These are phyloP conservation scores for Aspergillus quadricinctus DNA, from an alignment of 2,329 filamentous ascomycete genomes.

Conservation along the genomic window DNA sequence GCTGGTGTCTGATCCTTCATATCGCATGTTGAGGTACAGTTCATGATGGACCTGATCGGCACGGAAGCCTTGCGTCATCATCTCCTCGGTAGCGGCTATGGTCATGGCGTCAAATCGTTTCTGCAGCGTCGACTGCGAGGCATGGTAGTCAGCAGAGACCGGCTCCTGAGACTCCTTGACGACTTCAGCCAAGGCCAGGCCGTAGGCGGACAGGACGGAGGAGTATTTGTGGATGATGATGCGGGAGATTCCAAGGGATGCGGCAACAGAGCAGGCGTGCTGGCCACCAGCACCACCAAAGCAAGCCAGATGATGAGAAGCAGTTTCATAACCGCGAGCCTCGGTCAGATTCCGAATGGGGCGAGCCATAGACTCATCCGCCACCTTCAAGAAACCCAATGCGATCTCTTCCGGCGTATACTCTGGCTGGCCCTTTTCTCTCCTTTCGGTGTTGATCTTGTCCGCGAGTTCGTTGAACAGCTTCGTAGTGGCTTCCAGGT, in stretches of 20 bases:
- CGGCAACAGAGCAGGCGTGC: constrained; percentile 85
- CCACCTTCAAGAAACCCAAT: constrained; percentile 40
- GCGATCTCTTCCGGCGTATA: constrained; percentile 48
- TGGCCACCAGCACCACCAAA: constrained; percentile 92
- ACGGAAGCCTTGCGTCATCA: constrained; percentile 43
- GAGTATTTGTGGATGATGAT: constrained; percentile 88
- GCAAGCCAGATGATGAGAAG: constrained; percentile 82
- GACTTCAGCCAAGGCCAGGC: constrained; percentile 88
- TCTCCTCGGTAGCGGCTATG: constrained; percentile 48
- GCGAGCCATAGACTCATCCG: constrained; percentile 48
- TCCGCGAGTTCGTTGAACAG: constrained; percentile 72
- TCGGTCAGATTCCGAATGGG: constrained; percentile 89
- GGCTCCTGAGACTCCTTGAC: constrained; percentile 76
- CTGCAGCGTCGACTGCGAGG: constrained; percentile 47
- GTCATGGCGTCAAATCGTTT: constrained; percentile 73
- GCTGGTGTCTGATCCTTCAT: constrained; percentile 49
- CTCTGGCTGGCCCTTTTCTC: constrained; percentile 41
- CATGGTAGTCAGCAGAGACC: constrained; percentile 52
- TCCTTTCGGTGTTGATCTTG: constrained; percentile 50
- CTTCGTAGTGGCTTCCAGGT: constrained; percentile 68
- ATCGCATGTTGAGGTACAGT: constrained; percentile 46
- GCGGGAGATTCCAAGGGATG: constrained; percentile 76
- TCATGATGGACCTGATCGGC: constrained; percentile 39
- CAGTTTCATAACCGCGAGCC: constrained; percentile 86
- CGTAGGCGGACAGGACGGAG: constrained; percentile 86